Conservation (phyloP, 2,329 filamentous ascomycete genomes). For the Diaporthe sp. region DNA sequence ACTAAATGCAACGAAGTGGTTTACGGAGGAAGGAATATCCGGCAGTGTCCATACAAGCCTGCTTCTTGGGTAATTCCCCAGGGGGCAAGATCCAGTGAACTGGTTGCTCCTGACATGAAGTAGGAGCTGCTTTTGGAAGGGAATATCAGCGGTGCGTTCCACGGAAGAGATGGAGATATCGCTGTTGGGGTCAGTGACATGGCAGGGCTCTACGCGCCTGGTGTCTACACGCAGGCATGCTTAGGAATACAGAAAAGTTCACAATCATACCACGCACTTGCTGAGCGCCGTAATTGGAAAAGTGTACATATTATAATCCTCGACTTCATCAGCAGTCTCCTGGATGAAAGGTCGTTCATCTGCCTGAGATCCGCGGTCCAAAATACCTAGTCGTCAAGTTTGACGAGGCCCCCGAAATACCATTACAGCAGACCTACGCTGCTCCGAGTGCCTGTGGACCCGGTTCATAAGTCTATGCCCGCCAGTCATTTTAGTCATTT, state of each 20-base stretch:
- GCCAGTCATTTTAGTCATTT: conserved; percentile 13
- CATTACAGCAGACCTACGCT: conserved; percentile 7
- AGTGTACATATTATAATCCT: background rate
- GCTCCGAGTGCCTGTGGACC: background rate
- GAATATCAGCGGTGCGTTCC: background rate
- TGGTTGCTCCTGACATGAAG: background rate
- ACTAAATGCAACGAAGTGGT: background rate
- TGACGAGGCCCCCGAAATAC: background rate
- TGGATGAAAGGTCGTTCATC: background rate
- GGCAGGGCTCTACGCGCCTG: conserved; percentile 7
- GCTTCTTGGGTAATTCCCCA: background rate
- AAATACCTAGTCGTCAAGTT: background rate
- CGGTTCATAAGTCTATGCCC: background rate
- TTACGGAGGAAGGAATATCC: background rate
- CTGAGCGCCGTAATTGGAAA: background rate
- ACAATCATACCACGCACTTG: conserved; percentile 4
- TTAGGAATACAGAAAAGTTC: conserved; percentile 40
- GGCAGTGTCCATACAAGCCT: background rate
- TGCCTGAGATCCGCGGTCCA: background rate
- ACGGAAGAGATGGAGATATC: background rate
- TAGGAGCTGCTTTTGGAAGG: background rate
- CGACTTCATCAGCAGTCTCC: background rate
- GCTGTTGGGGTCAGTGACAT: conserved; percentile 16
- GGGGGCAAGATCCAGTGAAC: background rate
- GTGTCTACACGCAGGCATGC: conserved; percentile 16